phyloP scores from a whole-genome alignment of 805 yeast genomes.

The Candida morakotiae region DNA sequence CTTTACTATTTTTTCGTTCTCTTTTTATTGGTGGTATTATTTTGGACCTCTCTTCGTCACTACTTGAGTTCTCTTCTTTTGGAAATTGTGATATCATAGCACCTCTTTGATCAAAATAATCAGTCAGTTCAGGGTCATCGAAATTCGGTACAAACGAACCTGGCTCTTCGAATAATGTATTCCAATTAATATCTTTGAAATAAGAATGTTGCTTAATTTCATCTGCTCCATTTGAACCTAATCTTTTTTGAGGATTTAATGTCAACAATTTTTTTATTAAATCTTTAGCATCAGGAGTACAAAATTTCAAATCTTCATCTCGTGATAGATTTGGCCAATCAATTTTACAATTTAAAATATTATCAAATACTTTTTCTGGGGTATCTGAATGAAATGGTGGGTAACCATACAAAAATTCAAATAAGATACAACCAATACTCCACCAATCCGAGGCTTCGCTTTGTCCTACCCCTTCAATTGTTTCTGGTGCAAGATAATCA shows the following conservation, averaged over 20 bases:
- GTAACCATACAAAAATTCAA: conserved; percentile 87
- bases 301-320: conserved; percentile 48
- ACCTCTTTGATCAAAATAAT: conserved; percentile 88
- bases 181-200: conserved; percentile 74
- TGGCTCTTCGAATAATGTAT: conserved; percentile 57
- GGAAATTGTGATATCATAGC: conserved; percentile 69
- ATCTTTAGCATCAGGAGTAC: conserved; percentile 69
- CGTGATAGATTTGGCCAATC: conserved; percentile 76
- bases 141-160: conserved; percentile 81
- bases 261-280: conserved; percentile 60
- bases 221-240: conserved; percentile 74
- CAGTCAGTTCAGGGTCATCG: conserved; percentile 82
- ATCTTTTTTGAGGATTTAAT: conserved; percentile 59
- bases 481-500: conserved; percentile 95
- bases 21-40: conserved; percentile 25
- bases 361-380: conserved; percentile 77
- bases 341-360: conserved; percentile 67
- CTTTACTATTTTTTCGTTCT: conserved; percentile 73
- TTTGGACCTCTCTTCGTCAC: conserved; percentile 3
- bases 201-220: conserved; percentile 81
- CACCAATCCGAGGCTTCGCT: conserved; percentile 95
- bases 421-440: conserved; percentile 94
- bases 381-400: conserved; percentile 90
- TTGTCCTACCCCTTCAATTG: conserved; percentile 80
- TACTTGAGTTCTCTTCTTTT: conserved; percentile 29